These are phyloP conservation scores for Eimeria sp. DNA, from an alignment of 169 alveolate genomes.

Conservation along the genomic window DNA sequence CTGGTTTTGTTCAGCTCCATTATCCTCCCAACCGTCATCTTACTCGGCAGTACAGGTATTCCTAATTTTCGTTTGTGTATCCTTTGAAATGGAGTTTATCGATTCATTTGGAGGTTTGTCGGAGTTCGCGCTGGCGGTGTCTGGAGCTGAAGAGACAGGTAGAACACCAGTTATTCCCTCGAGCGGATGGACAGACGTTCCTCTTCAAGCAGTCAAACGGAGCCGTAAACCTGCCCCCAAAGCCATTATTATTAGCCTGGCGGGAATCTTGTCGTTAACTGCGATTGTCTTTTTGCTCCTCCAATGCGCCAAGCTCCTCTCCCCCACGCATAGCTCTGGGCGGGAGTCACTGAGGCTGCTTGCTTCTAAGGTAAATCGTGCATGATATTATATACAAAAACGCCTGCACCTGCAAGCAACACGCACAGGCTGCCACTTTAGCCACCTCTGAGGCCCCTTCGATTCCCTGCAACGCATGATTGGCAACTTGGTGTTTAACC, in stretches of 20 bases:
- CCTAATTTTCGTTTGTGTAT: not conserved
- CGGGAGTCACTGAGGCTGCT: not conserved
- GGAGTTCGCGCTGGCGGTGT: not conserved
- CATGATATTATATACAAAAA: not conserved
- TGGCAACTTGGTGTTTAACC: not conserved
- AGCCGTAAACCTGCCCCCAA: not conserved
- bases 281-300: not conserved
- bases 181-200: not conserved
- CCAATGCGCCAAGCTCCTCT: constrained; percentile 30
- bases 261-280: not conserved
- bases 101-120: not conserved
- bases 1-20: not conserved
- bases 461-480: not conserved
- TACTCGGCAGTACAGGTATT: not conserved
- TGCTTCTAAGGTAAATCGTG: not conserved
- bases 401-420: not conserved
- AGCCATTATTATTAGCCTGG: not conserved
- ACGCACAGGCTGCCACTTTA: not conserved
- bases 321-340: not conserved
- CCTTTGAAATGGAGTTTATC: not conserved
- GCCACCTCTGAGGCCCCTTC: not conserved
- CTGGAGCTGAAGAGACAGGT: constrained; percentile 28
- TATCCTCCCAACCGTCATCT: not conserved
- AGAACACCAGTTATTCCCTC: not conserved
- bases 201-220: not conserved